These are phyloP conservation scores for Mesembryanthemum crystallinum DNA, from an alignment of 148 eudicot species.

Conservation along the genomic window DNA sequence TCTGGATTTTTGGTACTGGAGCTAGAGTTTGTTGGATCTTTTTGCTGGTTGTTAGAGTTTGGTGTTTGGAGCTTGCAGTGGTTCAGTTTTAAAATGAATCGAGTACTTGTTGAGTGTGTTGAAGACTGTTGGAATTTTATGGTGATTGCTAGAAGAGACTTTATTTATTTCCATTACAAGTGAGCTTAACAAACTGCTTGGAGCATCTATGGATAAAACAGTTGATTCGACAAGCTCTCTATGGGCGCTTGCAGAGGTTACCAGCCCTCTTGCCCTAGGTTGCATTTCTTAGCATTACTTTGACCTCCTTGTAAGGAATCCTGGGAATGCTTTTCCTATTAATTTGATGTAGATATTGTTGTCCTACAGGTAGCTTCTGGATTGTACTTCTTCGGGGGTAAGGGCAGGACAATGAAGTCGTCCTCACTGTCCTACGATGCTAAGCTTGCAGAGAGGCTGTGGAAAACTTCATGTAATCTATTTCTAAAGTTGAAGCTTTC, in stretches of 20 bases:
- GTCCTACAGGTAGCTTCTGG: constrained; percentile 63
- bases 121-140: background rate
- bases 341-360: background rate
- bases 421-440: constrained; percentile 58
- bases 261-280: background rate
- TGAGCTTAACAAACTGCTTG: too few species aligned
- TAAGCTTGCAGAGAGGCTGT: constrained; percentile 52
- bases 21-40: background rate
- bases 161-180: too few species aligned
- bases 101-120: too few species aligned
- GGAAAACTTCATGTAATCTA: constrained; percentile 57
- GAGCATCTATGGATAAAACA: too few species aligned
- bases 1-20: background rate
- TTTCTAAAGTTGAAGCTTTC: constrained; percentile 41
- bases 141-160: too few species aligned
- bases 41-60: background rate
- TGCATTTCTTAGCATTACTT: background rate
- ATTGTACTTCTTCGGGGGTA: constrained; percentile 78
- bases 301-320: background rate
- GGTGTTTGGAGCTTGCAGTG: background rate
- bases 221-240: background rate
- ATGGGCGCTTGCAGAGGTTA: background rate
- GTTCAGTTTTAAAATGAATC: too few species aligned
- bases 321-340: background rate
- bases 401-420: constrained; percentile 53